Conservation (phyloP, 345 rosid species). For the Iberis pinnata region DNA sequence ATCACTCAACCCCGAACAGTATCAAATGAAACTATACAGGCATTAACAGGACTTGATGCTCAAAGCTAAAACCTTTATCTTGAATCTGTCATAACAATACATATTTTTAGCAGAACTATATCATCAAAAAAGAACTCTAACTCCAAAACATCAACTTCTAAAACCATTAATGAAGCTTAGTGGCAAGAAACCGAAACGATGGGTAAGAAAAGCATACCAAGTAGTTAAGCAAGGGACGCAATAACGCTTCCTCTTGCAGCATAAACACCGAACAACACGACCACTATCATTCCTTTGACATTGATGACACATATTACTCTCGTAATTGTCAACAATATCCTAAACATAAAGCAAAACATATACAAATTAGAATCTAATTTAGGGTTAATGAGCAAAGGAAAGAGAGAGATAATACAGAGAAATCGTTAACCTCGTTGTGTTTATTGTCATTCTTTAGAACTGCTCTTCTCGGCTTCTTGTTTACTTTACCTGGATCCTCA, state of each 20-base stretch:
- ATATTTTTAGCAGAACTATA: not conserved
- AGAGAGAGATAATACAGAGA: not conserved
- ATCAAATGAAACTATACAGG: not conserved
- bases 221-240: constrained; percentile 36
- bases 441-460: not conserved
- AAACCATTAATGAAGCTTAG: too few species aligned
- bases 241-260: constrained; percentile 43
- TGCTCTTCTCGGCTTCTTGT: too few species aligned
- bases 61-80: not conserved
- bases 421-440: constrained; percentile 1
- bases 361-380: not conserved
- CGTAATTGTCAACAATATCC: constrained; percentile 16
- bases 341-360: not conserved
- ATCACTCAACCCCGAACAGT: too few species aligned
- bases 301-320: constrained; percentile 48
- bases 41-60: not conserved
- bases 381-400: not conserved
- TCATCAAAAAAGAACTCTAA: not conserved
- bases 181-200: not conserved
- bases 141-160: not conserved
- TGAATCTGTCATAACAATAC: not conserved
- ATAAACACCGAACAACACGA: constrained; percentile 39
- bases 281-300: constrained; percentile 54
- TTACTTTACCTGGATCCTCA: too few species aligned
- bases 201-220: constrained; percentile 35